Base-by-base conservation (phyloP, 192 early-diverging fungal species). In the Umbelopsis ramanniana region DNA sequence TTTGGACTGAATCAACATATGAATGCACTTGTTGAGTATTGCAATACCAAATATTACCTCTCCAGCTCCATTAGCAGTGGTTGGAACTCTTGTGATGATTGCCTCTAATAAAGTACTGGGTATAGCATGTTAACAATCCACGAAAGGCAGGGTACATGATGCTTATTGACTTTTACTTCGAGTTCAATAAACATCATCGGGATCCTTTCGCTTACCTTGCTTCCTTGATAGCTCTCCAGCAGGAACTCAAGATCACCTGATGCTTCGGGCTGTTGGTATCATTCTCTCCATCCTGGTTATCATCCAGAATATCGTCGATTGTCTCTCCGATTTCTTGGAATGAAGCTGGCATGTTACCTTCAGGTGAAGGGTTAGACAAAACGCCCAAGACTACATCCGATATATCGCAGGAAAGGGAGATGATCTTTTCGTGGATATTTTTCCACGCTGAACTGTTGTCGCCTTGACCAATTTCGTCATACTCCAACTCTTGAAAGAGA, bases 151-250 rank as follows among this genome's bases (percentile, higher is more conserved):
- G 6, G 6, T 43, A 12, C 8, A 43, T 43, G 40, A 40, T 10
- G 14, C n/a, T 67, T 66, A 68, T 15, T 29, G 29, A 29, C 1
- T 29, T 0, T 12, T 12, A 6, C 14, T 69, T 24, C 29, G 26
- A 54, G 5, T 52, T 6, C 19, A 21, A n/a, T 10, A 26, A 12
- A 52, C 10, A 23, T 4, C 15, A 19, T 14, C n/a, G 6, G 26
- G 4, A 74, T 75, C 17, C 40, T 11, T 4, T 43, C 40, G 40
- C 40, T 1, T 72, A 78, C 66, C 91, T 89, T 22, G 93, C 91
- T 73, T 95, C 93, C 75, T 96, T 97, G 55, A 98, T 89, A 17
- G 94, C 92, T 67, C 96, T 85, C 92, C 96, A 98, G 80, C 95
- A 97, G 69, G 91, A 92, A 70, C 93, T 93, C 57, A 98, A 72